A percentile compares a stretch with the other conserved stretches of the same genome.
These are phyloP conservation scores for Penicillium angulare DNA, from an alignment of 495 filamentous ascomycete genomes.

Conservation along the genomic window DNA sequence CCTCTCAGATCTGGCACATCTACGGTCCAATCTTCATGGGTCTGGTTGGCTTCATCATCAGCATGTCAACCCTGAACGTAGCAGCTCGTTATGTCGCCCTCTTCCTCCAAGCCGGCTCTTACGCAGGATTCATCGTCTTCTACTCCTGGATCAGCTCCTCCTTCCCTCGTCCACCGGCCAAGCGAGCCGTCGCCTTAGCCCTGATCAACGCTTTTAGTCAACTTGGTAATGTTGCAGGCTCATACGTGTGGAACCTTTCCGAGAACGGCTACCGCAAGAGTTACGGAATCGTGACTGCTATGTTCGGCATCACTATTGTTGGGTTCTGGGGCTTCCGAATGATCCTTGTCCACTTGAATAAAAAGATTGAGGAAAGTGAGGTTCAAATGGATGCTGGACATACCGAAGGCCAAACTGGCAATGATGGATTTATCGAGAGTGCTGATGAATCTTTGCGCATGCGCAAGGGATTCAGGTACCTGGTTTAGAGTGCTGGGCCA, in stretches of 20 bases:
- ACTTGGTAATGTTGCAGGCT: slow-evolving; percentile 34
- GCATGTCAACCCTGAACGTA: slow-evolving; percentile 59
- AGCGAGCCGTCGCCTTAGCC: slow-evolving; percentile 78
- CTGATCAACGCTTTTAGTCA: slow-evolving; percentile 74
- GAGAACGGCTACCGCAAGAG: slow-evolving; percentile 36
- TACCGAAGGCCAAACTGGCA: slow-evolving; percentile 10
- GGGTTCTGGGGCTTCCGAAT: slow-evolving; percentile 50
- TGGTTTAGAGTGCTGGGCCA: slow-evolving; percentile 14
- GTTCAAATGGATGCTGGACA: slow-evolving; percentile 19
- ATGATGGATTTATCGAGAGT: slow-evolving; percentile 18
- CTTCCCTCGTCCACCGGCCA: slow-evolving; percentile 76
- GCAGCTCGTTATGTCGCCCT: slow-evolving; percentile 74
- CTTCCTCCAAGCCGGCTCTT: slow-evolving; percentile 68
- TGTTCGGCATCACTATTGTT: slow-evolving; percentile 32
- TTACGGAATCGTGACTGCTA: slow-evolving; percentile 35
- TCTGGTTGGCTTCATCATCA: slow-evolving; percentile 70
- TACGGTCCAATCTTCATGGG: slow-evolving; percentile 64
- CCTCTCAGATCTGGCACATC: slow-evolving; percentile 66
- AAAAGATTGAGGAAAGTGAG: slow-evolving; percentile 57
- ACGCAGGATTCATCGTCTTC: slow-evolving; percentile 65
- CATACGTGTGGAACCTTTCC: slow-evolving; percentile 31
- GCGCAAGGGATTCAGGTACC: slow-evolving; percentile 36
- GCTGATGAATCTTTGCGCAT: slow-evolving; percentile 28
- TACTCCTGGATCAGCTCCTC: slow-evolving; percentile 79
- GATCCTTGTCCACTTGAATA: slow-evolving; percentile 62